Evolutionary conservation across 371 early-diverging fungal genomes (phyloP), one percentile per base, ranked within the genome.

Genomic region (Mortierella sp.): DNA sequence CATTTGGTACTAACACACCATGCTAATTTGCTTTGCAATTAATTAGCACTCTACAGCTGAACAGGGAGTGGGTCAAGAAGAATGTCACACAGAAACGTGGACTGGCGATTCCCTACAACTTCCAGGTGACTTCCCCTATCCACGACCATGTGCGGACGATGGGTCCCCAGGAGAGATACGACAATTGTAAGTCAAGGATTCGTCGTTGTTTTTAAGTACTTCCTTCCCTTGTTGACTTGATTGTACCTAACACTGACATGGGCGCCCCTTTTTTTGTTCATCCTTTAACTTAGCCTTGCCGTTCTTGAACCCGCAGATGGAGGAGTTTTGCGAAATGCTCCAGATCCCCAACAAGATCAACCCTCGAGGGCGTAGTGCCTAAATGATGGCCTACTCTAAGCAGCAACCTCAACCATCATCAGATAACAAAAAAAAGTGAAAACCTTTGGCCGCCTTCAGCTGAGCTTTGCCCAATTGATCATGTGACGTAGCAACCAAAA

Each of bases 241-340:
- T 11, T 37, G 45, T n/a, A 14, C 6, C n/a, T 73, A n/a, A n/a
- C 34, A 53, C 24, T 44, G 41, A 61, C 40, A 26, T n/a, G n/a
- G n/a, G n/a, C n/a, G n/a, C n/a, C n/a, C 29, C 43, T 34, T 41
- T 6, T 44, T 53, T 34, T 8, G 45, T 37, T 64, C 24, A 31
- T 10, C 26, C 2, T 22, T 6, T 1, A 3, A 40, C 34, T 7
- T 52, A 90, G 91, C 73, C n/a, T 37, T 68, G 39, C 87, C 88
- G 22, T 79, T 79, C n/a, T 55, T 80, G 22, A 95, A 95, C 77
- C 94, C 94, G 1, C 96, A 95, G 73, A 95, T 94, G 10, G 86
- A 70, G 1, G 83, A 69, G 6, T 91, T 95, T 45, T 94, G 94
- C 68, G 75, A 87, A 13, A 76, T 89, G 67, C 75, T 95, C 34